phyloP scores from a whole-genome alignment of 2,329 filamentous ascomycete species.

The Mycocentrospora acerina region DNA sequence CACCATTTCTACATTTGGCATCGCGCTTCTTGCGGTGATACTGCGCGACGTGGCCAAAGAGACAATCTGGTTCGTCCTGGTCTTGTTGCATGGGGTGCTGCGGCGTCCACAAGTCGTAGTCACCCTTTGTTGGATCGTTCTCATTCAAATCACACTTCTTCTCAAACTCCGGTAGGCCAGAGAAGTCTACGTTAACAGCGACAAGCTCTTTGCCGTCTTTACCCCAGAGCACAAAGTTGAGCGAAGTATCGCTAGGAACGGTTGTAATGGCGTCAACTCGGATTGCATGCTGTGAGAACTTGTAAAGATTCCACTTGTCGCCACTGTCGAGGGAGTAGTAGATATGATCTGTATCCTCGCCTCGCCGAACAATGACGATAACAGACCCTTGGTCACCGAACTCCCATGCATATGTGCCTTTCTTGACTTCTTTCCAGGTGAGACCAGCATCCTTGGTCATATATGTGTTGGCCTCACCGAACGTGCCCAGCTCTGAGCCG shows the following conservation, averaged over 20 bases:
- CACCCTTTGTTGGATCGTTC: constrained; percentile 57
- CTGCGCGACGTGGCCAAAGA: constrained; percentile 87
- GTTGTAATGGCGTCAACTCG: constrained; percentile 81
- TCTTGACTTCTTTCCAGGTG: constrained; percentile 80
- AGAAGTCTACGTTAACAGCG: constrained; percentile 87
- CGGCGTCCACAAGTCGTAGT: constrained; percentile 88
- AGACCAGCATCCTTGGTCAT: constrained; percentile 90
- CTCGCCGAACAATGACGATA: constrained; percentile 79
- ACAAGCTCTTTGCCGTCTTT: constrained; percentile 59
- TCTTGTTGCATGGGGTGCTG: constrained; percentile 78
- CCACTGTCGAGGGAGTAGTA: constrained; percentile 83
- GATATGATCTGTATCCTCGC: constrained; percentile 65
- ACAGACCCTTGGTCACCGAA: constrained; percentile 95
- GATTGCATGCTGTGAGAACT: constrained; percentile 71
- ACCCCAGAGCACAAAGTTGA: constrained; percentile 91
- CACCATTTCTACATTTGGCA: constrained; percentile 78
- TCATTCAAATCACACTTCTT: constrained; percentile 71
- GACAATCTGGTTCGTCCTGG: constrained; percentile 70
- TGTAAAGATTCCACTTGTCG: constrained; percentile 71
- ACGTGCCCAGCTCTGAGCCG: constrained; percentile 66
- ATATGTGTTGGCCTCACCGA: constrained; percentile 81
- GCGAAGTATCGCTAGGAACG: constrained; percentile 82
- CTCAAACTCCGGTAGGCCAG: constrained; percentile 65
- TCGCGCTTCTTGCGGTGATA: constrained; percentile 90
- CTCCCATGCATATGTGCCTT: constrained; percentile 89